Evolutionary conservation across 139 green algal genomes (phyloP).

Genomic region (Chlamydomonas sphaeroides): DNA sequence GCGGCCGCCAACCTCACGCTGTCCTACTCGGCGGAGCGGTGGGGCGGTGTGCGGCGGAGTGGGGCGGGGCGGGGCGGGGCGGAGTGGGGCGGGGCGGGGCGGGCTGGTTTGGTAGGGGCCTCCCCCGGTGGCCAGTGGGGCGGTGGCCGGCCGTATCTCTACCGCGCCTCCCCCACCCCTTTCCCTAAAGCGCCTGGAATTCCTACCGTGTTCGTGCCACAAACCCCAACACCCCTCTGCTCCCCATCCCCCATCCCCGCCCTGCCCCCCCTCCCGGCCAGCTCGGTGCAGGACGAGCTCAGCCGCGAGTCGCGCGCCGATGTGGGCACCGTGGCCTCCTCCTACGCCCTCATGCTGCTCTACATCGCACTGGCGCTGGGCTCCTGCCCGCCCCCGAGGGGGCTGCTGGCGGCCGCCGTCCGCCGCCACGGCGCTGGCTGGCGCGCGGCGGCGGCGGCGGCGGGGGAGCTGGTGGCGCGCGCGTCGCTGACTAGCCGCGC

Average conservation of each 20-base stretch:
- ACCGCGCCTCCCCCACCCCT: no score
- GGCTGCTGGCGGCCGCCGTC: not conserved
- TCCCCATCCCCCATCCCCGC: no score
- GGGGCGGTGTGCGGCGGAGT: not conserved
- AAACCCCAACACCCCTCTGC: no score
- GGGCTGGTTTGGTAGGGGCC: no score
- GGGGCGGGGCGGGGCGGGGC: no score
- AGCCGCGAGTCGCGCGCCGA: slow-evolving; percentile 78
- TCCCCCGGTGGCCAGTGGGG: no score
- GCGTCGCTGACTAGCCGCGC: slow-evolving; percentile 46
- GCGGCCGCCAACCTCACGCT: slow-evolving; percentile 66
- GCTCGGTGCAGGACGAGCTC: slow-evolving; percentile 88
- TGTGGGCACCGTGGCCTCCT: slow-evolving; percentile 74
- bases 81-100: no score
- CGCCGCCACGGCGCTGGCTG: no score
- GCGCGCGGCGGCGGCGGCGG: not conserved
- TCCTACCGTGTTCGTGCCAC: no score
- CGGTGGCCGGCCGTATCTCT: no score
- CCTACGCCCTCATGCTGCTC: slow-evolving; percentile 87
- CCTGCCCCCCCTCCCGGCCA: no score
- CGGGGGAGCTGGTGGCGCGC: not conserved
- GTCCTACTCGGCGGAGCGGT: slow-evolving; percentile 81
- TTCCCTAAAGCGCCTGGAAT: no score
- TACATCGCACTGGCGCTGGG: slow-evolving; percentile 84
- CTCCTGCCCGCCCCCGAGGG: slow-evolving; percentile 46